A percentile compares a stretch with the other conserved stretches of the same genome.
Conservation (phyloP, 306 rosid species). For the Medicago lupulina region DNA sequence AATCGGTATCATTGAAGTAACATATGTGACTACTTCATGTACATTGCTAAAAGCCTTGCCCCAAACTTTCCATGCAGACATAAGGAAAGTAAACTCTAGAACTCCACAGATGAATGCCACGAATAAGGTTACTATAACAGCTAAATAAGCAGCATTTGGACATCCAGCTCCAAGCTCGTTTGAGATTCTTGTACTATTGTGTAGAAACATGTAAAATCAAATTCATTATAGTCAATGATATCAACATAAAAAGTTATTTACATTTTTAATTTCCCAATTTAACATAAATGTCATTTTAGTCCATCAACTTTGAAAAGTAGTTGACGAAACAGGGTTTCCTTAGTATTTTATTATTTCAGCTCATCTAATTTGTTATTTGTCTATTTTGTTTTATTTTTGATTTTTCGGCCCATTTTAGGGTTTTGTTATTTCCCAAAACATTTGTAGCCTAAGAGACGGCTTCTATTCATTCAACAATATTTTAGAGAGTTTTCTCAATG, state of each 20-base stretch:
- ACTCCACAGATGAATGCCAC: conserved; percentile 52
- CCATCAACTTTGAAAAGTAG: too few relatives aligned
- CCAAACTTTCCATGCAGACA: conserved; percentile 66
- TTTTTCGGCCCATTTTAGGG: too few relatives aligned
- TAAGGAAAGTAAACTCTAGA: conserved; percentile 48
- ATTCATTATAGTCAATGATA: not conserved
- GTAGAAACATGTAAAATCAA: not conserved
- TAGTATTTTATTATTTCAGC: too few relatives aligned
- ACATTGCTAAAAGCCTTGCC: conserved; percentile 64
- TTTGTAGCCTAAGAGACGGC: too few relatives aligned
- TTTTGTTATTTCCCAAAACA: too few relatives aligned
- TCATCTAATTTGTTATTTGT: too few relatives aligned
- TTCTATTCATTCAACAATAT: too few relatives aligned
- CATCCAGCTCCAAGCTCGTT: conserved; percentile 75
- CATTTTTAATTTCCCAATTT: too few relatives aligned
- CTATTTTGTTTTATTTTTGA: too few relatives aligned
- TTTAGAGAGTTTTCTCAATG: too few relatives aligned
- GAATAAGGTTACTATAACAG: conserved; percentile 56
- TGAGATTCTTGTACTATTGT: conserved; percentile 75
- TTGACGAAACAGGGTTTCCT: too few relatives aligned
- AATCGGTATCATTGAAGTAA: conserved; percentile 58
- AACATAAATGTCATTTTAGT: too few relatives aligned
- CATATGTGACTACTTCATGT: conserved; percentile 55
- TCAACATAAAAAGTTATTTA: not conserved
- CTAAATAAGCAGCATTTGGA: conserved; percentile 68